Conservation (phyloP, 345 rosid species). For the Acer yangbiense region DNA sequence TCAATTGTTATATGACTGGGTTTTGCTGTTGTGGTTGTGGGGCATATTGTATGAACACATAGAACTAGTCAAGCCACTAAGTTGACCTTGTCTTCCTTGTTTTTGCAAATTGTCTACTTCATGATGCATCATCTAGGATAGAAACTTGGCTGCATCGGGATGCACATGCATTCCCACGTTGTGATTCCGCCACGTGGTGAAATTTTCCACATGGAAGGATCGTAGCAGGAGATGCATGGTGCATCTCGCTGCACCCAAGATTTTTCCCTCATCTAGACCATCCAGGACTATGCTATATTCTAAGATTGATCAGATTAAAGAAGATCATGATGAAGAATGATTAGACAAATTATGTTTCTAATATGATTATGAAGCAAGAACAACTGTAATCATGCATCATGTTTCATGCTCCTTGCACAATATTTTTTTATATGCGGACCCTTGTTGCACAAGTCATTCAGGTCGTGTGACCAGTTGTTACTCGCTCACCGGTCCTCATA, state of each 20-base stretch:
- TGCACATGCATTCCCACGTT: too few species aligned
- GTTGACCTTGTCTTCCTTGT: constrained; percentile 24
- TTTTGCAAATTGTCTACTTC: background rate
- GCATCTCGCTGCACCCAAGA: background rate
- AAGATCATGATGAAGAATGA: background rate
- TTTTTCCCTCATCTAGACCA: background rate
- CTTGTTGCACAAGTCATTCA: background rate
- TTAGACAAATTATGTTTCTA: background rate
- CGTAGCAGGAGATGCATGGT: too few species aligned
- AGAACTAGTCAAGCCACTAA: constrained; percentile 33
- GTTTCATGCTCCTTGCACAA: background rate
- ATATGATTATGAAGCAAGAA: background rate
- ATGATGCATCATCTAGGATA: background rate
- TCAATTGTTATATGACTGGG: constrained; percentile 13
- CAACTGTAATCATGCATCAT: background rate
- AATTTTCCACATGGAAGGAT: too few species aligned
- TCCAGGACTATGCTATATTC: background rate
- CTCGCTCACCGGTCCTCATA: too few species aligned
- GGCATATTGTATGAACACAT: constrained; percentile 12
- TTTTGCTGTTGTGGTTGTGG: background rate
- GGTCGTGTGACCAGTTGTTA: background rate
- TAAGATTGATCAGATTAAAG: background rate
- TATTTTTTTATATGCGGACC: too few species aligned
- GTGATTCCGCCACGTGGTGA: too few species aligned
- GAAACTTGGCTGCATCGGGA: too few species aligned